phyloP scores from a whole-genome alignment of 441 rosid species.

The Adansonia madagascariensis region DNA sequence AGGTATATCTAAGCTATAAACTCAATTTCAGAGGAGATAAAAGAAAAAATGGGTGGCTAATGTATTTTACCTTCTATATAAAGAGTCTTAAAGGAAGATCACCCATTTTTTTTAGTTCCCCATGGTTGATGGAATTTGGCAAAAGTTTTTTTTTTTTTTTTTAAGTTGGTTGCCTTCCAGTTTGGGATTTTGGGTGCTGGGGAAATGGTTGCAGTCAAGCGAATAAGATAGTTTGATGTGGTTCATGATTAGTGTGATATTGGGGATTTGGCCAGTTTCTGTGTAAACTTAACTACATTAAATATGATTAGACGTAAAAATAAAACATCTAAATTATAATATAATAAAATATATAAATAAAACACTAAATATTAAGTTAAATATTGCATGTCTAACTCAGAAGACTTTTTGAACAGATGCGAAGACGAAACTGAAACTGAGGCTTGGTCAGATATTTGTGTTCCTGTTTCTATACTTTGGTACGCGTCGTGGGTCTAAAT shows the following conservation, averaged over 20 bases:
- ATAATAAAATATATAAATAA: not conserved
- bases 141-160: conserved; percentile 1
- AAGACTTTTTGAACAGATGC: not conserved
- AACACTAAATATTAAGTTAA: no score
- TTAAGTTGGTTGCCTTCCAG: no score
- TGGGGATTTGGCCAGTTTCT: conserved; percentile 36
- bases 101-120: conserved; percentile 30
- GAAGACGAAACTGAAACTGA: not conserved
- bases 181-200: not conserved
- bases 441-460: not conserved
- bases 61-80: conserved; percentile 39
- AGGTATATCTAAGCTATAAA: not conserved
- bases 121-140: conserved; percentile 29
- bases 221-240: not conserved
- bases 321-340: conserved; percentile 25
- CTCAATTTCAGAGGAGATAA: conserved; percentile 7
- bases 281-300: conserved; percentile 20
- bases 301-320: no score
- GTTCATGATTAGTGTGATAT: not conserved
- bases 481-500: not conserved
- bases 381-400: no score
- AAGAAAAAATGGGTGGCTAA: conserved; percentile 9
- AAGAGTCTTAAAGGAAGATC: conserved; percentile 31
- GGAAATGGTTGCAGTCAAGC: no score
- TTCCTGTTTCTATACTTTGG: not conserved